Conservation (phyloP, 176 grass and related monocot species). For the Olyra latifolia region DNA sequence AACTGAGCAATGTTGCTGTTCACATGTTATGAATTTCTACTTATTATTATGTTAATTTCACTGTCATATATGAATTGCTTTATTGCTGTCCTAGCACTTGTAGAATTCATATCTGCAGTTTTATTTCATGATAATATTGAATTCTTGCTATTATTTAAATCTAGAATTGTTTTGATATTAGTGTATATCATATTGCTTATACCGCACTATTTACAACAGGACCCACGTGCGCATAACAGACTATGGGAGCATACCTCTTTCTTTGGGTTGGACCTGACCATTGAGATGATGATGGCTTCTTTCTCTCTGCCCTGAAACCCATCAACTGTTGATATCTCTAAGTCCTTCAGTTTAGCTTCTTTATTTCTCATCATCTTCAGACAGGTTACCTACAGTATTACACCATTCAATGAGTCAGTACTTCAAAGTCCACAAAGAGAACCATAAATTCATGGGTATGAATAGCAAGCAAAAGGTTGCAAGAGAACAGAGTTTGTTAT, state of each 20-base stretch:
- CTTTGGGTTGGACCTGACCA: conserved; percentile 93
- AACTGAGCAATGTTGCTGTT: too few relatives aligned
- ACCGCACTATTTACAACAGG: too few relatives aligned
- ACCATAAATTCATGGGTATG: neutral
- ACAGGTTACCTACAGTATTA: conserved; percentile 58
- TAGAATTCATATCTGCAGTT: too few relatives aligned
- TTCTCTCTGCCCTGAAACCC: conserved; percentile 96
- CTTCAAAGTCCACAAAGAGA: neutral
- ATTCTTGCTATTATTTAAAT: too few relatives aligned
- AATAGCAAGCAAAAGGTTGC: neutral
- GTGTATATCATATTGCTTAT: too few relatives aligned
- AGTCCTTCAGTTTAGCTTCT: conserved; percentile 74
- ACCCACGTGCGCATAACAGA: too few relatives aligned
- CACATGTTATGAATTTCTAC: too few relatives aligned
- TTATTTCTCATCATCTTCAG: conserved; percentile 89
- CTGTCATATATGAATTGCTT: too few relatives aligned
- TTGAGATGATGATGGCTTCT: conserved; percentile 93
- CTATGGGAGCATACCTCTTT: conserved; percentile 65
- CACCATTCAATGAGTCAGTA: conserved; percentile 12
- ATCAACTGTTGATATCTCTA: conserved; percentile 96
- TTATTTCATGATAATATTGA: too few relatives aligned
- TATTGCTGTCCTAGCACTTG: too few relatives aligned
- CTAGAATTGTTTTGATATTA: too few relatives aligned
- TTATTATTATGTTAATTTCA: too few relatives aligned
- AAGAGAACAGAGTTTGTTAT: neutral